Evolutionary conservation across 2,329 filamentous ascomycete species (phyloP), one percentile per base, ranked within the genome.

Genomic region (Penicillium griseofulvum): DNA sequence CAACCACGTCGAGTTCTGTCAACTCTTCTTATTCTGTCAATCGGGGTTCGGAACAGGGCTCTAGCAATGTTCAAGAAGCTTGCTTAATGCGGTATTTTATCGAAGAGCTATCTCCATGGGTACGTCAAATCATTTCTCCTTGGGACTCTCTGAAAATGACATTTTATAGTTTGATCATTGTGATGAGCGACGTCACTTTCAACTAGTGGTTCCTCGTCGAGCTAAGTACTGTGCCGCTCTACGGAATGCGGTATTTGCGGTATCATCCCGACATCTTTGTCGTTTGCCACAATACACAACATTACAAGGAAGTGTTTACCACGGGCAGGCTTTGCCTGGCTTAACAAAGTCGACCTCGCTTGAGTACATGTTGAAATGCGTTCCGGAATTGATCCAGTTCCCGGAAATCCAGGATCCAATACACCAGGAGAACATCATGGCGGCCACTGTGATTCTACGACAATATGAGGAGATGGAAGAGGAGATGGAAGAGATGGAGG

Each of bases 381-480:
- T 66, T 16, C 62, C 64, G 0, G 64, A 58, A 7, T 57, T 66
- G 4, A 66, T 31, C 56, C 52, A 0, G n/a, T n/a, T n/a, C n/a
- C n/a, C n/a, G n/a, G n/a, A n/a, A n/a, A n/a, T n/a, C n/a, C n/a
- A n/a, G n/a, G n/a, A n/a, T n/a, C n/a, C n/a, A n/a, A 17, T 28
- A 1, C 45, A 65, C 2, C 64, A 67, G 39, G 65, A 67, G 29
- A 66, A 62, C 14, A 59, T 67, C 8, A 66, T 67, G 63, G 63
- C 62, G 3, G 64, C 65, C 1, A 60, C 64, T 1, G 62, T 67
- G 1, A 67, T 67, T 7, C 31, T 67, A 12, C 60, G 63, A 3
- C 65, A 67, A 39, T 66, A 65, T 33, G 64, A 66, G 38, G 63
- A 67, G 28, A 64, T 65, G 52, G 65, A 66, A 43, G 64, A 67